Evolutionary conservation across 2,329 filamentous ascomycete species (phyloP), one percentile per base, ranked within the genome.

Genomic region (Cryphonectria naterciae): DNA sequence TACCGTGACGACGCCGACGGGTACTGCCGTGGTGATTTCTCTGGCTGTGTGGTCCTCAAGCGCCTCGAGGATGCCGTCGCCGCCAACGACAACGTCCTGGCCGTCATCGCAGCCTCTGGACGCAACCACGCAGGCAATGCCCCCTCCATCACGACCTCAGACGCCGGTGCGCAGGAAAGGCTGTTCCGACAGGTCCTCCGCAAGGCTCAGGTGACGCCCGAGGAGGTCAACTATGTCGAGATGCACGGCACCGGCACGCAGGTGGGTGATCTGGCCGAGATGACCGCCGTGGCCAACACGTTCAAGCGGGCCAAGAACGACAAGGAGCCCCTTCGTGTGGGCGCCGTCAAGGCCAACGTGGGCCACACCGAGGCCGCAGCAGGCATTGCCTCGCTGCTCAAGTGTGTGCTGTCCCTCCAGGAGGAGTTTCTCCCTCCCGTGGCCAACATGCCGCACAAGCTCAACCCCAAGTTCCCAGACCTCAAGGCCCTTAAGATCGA

Each of bases 391-490:
- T 83, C 81, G 37, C 77, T 91, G 8, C 81, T 87, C 70, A 91
- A 91, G 76, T 84, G 88, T 0, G 76, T 91, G 3, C 76, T 89
- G 74, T 89, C 89, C 86, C 78, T 89, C 68, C 82, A 87, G 76
- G 84, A 89, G 71, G 83, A 83, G 60, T 77, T 79, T 2, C 89
- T 91, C 28, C 88, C 88, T 0, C 87, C 86, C 0, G 89, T 92
- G 68, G 82, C 85, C 46, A 88, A 89, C 17, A 90, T 92, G 79
- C 90, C 90, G 77, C 85, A 80, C 52, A 81, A 82, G 71, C 85
- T 89, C 74, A 89, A 89, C 77, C 83, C 82, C 69, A 84, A 81
- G 4, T 86, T 88, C 72, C 85, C 87, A 2, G 85, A 88, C 72
- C 77, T 89, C 0, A 79, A 80, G 2, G 77, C 83, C 15, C 81